Conservation (phyloP, 2,329 filamentous ascomycete genomes). For the Fusarium continuum region DNA sequence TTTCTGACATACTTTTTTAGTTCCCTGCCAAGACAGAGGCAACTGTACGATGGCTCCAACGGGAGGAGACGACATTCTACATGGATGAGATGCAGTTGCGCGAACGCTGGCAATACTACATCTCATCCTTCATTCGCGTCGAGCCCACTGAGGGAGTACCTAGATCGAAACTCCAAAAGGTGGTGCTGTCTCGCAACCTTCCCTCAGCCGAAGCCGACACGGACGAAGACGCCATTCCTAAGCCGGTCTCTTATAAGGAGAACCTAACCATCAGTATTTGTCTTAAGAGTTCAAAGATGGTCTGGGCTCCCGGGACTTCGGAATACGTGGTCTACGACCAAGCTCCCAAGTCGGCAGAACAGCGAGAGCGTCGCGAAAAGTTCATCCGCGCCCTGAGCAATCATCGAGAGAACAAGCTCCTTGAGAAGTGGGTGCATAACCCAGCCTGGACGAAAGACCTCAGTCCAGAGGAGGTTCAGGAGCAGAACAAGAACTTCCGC, state of each 20-base stretch:
- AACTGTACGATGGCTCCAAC: slow-evolving; percentile 75
- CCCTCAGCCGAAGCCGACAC: slow-evolving; percentile 69
- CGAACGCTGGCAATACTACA: slow-evolving; percentile 93
- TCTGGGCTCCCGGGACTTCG: slow-evolving; percentile 75
- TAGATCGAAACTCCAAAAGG: slow-evolving; percentile 70
- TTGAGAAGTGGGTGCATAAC: slow-evolving; percentile 85
- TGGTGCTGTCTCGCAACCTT: slow-evolving; percentile 76
- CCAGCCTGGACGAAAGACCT: slow-evolving; percentile 82
- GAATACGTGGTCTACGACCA: slow-evolving; percentile 80
- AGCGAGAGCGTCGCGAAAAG: slow-evolving; percentile 60
- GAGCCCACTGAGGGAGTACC: slow-evolving; percentile 86
- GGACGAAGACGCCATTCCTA: slow-evolving; percentile 69
- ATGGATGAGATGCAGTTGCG: slow-evolving; percentile 86
- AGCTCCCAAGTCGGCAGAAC: slow-evolving; percentile 73
- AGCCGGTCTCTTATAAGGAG: slow-evolving; percentile 70
- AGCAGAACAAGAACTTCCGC: slow-evolving; percentile 73
- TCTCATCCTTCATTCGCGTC: slow-evolving; percentile 87
- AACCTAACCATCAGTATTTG: slow-evolving; percentile 77
- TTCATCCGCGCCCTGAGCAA: slow-evolving; percentile 64
- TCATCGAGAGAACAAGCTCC: slow-evolving; percentile 74
- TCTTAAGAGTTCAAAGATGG: slow-evolving; percentile 79
- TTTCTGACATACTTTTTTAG: slow-evolving; percentile 57
- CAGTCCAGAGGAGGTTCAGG: slow-evolving; percentile 79
- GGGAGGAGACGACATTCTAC: slow-evolving; percentile 81
- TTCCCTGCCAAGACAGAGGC: slow-evolving; percentile 74